These are phyloP conservation scores for Lonicera japonica DNA, from an alignment of 129 eudicot genomes.

Conservation along the genomic window DNA sequence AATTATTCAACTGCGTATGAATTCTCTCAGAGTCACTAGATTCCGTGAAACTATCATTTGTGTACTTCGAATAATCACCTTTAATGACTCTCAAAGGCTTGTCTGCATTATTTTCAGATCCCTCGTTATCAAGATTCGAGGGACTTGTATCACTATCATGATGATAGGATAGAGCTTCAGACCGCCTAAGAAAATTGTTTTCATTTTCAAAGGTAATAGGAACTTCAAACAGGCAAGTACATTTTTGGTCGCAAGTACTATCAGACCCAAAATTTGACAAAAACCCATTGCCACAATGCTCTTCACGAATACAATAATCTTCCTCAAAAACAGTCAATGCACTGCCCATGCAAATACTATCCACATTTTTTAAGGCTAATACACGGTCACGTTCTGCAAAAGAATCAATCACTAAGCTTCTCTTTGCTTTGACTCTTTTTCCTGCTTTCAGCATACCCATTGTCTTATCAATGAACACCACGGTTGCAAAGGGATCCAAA, in stretches of 20 bases:
- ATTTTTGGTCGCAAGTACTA: neutral
- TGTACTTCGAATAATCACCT: neutral
- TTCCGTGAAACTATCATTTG: neutral
- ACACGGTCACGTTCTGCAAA: constrained; percentile 14
- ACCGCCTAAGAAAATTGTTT: neutral
- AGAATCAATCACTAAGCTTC: constrained; percentile 36
- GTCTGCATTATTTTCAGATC: neutral
- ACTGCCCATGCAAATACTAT: too few species aligned
- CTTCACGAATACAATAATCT: neutral
- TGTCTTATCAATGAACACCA: constrained; percentile 67
- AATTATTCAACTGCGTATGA: neutral
- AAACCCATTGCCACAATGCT: too few species aligned
- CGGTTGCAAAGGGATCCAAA: constrained; percentile 85
- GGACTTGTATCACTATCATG: neutral
- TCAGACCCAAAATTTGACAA: too few species aligned
- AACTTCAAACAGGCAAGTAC: neutral
- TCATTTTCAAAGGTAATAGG: neutral
- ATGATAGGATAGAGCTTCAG: neutral
- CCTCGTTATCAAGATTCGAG: neutral
- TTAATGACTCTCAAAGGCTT: neutral
- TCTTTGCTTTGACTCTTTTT: constrained; percentile 37
- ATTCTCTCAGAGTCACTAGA: neutral
- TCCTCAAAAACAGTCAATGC: neutral
- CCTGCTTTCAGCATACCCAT: constrained; percentile 54
- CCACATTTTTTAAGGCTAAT: neutral